These are phyloP conservation scores for Trichoderma reesei DNA, from an alignment of 495 filamentous ascomycete species.

Conservation along the genomic window DNA sequence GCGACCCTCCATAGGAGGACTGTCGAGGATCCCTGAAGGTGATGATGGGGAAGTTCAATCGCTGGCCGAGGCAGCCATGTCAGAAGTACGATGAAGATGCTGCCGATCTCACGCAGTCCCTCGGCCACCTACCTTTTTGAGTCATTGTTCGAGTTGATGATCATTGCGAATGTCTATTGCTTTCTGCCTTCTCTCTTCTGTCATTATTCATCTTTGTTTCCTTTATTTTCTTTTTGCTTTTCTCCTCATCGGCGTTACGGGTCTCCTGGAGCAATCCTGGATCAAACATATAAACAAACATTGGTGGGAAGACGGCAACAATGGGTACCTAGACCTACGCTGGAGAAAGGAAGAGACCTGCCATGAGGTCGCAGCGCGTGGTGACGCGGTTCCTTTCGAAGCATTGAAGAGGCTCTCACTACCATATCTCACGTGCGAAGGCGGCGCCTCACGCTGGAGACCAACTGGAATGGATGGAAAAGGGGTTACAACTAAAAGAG, in stretches of 20 bases:
- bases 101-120: too few relatives aligned
- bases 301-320: background rate
- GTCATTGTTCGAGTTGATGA: too few relatives aligned
- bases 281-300: background rate
- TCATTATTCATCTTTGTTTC: conserved; percentile 13
- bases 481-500: background rate
- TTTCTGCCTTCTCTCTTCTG: conserved; percentile 4
- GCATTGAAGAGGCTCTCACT: background rate
- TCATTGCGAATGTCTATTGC: too few relatives aligned
- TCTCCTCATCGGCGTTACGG: conserved; percentile 2
- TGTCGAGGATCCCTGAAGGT: conserved; percentile 56
- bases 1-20: conserved; percentile 51
- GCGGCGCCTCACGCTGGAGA: background rate
- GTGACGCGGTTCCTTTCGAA: background rate
- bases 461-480: background rate
- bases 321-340: background rate
- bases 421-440: background rate
- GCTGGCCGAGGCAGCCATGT: background rate
- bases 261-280: background rate
- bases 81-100: background rate
- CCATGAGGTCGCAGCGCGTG: background rate
- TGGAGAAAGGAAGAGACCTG: background rate
- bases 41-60: conserved; percentile 41
- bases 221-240: conserved; percentile 14
- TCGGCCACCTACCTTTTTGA: too few relatives aligned